Base-by-base conservation (phyloP, 2,329 filamentous ascomycete species). In the Colletotrichum sp. region DNA sequence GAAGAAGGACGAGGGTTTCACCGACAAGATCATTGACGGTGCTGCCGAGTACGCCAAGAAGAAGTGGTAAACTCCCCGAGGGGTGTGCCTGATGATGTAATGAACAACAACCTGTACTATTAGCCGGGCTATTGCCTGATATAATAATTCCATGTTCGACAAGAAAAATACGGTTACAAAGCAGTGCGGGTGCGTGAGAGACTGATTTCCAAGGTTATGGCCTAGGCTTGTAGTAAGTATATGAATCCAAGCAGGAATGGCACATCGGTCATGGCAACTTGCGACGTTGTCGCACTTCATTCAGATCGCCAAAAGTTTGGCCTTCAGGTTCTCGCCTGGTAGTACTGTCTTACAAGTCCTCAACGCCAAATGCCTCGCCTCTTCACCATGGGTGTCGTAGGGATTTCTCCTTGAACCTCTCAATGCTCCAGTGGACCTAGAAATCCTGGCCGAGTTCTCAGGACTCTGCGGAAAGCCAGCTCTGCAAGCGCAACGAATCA, bases 11-110 rank as follows among this genome's bases (percentile, higher is more conserved):
- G 69, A 67, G 18, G 72, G 72, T 24, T 74, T 76, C 48, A 67
- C 71, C 52, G 71, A 75, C 39, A 76, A 75, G 71, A 18, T 75
- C 60, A 76, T 76, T 43, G 74, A 76, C 7, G 71, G 74, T 15
- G 74, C 66, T 16, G 71, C 74, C 9, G 32, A 57, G 52, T 71
- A 71, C 30, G 74, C 74, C 71, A 76, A 75, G 74, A 76, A 76
- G 71, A 74, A 76, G 26, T 75, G 67, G 28, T 76, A 63, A 71
- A 66, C 12, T 34, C 13, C 12, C n/a, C 4, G 18, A 8, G 9
- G 1, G 10, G n/a, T 24, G 4, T 26, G 61, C 24, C 12, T 63
- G 30, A 75, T 30, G 73, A 75, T 72, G 69, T 68, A 64, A 75
- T 30, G 73, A 73, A 73, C 30, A 48, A 26, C 43, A 63, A 28